Percentiles rank a stretch among this genome's conserved stretches.
Conservation (phyloP, 1,284 basidiomycete genomes). For the Microstroma glucosiphilum region DNA sequence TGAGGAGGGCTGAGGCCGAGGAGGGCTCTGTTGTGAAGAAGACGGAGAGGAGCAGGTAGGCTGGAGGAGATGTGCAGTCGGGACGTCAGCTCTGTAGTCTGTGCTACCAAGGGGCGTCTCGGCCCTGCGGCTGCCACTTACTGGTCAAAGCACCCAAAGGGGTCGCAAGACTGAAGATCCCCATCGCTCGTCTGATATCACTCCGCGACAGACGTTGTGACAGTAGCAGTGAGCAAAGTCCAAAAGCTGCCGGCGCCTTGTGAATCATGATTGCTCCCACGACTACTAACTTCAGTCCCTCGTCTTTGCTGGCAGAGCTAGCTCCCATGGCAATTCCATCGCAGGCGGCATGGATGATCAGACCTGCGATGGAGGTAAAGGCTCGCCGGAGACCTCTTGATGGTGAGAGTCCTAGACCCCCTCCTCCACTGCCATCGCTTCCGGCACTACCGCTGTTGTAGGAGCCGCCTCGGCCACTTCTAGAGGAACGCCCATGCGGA, state of each 20-base stretch:
- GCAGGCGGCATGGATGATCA: constrained; percentile 43
- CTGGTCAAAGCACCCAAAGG: constrained; percentile 31
- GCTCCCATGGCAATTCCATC: constrained; percentile 49
- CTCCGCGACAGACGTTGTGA: constrained; percentile 23
- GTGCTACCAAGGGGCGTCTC: too few species aligned
- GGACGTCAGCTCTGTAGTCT: too few species aligned
- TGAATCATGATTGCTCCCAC: constrained; percentile 47
- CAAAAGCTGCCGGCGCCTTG: constrained; percentile 47
- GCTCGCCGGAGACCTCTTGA: constrained; percentile 19
- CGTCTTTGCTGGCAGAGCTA: constrained; percentile 27
- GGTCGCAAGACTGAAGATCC: constrained; percentile 34
- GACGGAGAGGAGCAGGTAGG: constrained; percentile 9
- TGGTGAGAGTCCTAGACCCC: not conserved
- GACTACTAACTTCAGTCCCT: constrained; percentile 40
- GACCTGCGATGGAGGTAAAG: constrained; percentile 34
- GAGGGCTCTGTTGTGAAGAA: constrained; percentile 5
- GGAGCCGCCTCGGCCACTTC: not conserved
- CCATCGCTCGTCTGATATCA: constrained; percentile 33
- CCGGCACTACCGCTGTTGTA: not conserved
- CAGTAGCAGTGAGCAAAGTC: constrained; percentile 45
- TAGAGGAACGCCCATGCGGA: not conserved
- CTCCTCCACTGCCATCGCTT: not conserved
- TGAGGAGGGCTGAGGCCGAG: too few species aligned
- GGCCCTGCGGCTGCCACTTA: too few species aligned
- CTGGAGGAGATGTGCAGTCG: constrained; percentile 7